Conservation (phyloP, 2,329 filamentous ascomycete genomes). For the Arthrobotrys conoides region DNA sequence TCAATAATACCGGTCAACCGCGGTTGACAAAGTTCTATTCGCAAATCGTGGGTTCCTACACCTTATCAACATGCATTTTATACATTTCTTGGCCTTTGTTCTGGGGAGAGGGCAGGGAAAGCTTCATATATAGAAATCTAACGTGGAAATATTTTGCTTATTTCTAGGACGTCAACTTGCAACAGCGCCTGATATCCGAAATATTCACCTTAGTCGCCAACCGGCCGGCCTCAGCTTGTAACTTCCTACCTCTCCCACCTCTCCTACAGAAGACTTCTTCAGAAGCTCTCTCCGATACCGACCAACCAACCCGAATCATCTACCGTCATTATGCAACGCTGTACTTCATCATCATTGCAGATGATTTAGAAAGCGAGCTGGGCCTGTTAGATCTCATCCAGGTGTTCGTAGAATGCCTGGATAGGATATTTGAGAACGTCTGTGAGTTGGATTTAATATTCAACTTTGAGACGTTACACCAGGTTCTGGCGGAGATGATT, state of each 20-base stretch:
- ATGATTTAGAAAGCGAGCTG: slow-evolving; percentile 93
- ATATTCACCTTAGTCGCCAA: slow-evolving; percentile 97
- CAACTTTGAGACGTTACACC: slow-evolving; percentile 97
- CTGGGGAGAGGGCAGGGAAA: neutral
- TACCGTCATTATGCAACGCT: slow-evolving; percentile 98
- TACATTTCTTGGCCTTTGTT: neutral
- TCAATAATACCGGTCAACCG: slow-evolving; percentile 97
- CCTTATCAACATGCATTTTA: slow-evolving; percentile 2
- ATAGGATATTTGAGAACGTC: slow-evolving; percentile 96
- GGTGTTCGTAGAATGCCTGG: slow-evolving; percentile 95
- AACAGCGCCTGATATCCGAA: slow-evolving; percentile 95
- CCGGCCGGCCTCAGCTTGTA: slow-evolving; percentile 91
- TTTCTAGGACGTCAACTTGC: slow-evolving; percentile 89
- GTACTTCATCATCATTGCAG: slow-evolving; percentile 98
- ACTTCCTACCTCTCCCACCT: slow-evolving; percentile 87
- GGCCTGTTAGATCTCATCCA: slow-evolving; percentile 97
- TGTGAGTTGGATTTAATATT: slow-evolving; percentile 99
- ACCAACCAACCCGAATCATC: slow-evolving; percentile 93
- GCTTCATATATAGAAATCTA: slow-evolving; percentile 1
- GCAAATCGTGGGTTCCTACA: slow-evolving; percentile 78
- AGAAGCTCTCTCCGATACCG: slow-evolving; percentile 73
- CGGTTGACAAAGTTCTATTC: slow-evolving; percentile 99
- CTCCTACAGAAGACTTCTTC: slow-evolving; percentile 76
- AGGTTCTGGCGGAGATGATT: slow-evolving; percentile 91
- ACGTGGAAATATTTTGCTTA: slow-evolving; percentile 14